Conservation (phyloP, 768 basidiomycete genomes). For the Tricholoma furcatifolium region DNA sequence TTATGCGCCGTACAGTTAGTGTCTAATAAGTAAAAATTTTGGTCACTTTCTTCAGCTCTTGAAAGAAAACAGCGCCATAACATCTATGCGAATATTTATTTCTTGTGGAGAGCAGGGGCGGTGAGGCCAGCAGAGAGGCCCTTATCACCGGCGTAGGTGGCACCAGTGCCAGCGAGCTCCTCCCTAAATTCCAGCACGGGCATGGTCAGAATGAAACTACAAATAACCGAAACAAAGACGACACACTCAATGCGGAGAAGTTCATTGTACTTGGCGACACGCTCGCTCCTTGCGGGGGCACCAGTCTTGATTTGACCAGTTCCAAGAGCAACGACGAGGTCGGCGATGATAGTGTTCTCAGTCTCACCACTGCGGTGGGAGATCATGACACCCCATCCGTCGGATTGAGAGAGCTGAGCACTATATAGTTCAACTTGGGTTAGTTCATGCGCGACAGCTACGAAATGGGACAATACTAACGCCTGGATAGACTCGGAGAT, state of each 20-base stretch:
- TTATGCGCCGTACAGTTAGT: slow-evolving; percentile 11
- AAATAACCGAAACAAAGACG: background rate
- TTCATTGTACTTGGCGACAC: slow-evolving; percentile 92
- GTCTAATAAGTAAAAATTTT: slow-evolving; percentile 11
- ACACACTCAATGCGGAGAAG: slow-evolving; percentile 89
- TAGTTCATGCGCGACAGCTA: background rate
- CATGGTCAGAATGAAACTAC: slow-evolving; percentile 6
- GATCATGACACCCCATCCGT: slow-evolving; percentile 99
- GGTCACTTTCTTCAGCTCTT: slow-evolving; percentile 7
- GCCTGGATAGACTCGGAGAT: slow-evolving; percentile 99
- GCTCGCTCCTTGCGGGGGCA: slow-evolving; percentile 93
- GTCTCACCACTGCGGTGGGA: slow-evolving; percentile 99
- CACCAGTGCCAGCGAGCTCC: slow-evolving; percentile 65
- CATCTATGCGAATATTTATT: slow-evolving; percentile 35
- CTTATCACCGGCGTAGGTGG: slow-evolving; percentile 71
- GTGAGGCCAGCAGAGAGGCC: slow-evolving; percentile 77
- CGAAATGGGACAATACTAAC: slow-evolving; percentile 46
- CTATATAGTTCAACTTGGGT: slow-evolving; percentile 35
- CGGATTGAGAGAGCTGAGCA: slow-evolving; percentile 92
- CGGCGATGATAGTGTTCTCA: slow-evolving; percentile 95
- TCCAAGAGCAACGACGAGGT: slow-evolving; percentile 91
- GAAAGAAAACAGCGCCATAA: slow-evolving; percentile 6
- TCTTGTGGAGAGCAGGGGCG: slow-evolving; percentile 72
- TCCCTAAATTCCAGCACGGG: slow-evolving; percentile 47
- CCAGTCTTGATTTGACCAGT: slow-evolving; percentile 98